phyloP scores from a whole-genome alignment of 2,329 filamentous ascomycete species.

The Paraconiothyrium brasiliense region DNA sequence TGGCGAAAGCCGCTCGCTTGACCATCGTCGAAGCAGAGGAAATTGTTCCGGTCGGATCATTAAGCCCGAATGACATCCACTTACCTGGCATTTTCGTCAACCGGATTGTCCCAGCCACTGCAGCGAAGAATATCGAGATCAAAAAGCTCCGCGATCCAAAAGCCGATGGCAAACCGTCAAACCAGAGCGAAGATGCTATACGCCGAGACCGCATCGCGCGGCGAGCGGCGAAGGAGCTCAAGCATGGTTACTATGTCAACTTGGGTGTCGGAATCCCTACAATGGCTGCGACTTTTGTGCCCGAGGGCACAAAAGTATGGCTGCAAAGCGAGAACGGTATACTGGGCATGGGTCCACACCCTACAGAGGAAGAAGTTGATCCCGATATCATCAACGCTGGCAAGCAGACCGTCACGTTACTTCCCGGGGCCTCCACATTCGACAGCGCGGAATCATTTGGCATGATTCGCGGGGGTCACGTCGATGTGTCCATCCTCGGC shows the following conservation, averaged over 20 bases:
- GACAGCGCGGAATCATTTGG: constrained; percentile 90
- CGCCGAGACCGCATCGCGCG: constrained; percentile 80
- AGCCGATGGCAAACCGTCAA: constrained; percentile 17
- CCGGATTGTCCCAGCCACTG: constrained; percentile 82
- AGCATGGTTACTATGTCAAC: constrained; percentile 95
- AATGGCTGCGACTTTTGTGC: constrained; percentile 83
- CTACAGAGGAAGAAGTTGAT: constrained; percentile 74
- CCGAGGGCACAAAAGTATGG: constrained; percentile 62
- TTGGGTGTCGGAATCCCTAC: constrained; percentile 93
- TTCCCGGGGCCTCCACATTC: constrained; percentile 81
- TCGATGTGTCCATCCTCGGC: constrained; percentile 88
- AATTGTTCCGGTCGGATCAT: constrained; percentile 88
- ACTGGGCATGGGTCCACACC: constrained; percentile 56
- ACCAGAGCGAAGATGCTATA: constrained; percentile 26
- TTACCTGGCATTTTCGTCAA: constrained; percentile 93
- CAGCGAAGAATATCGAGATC: constrained; percentile 78
- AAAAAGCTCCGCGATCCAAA: constrained; percentile 43
- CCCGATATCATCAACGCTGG: constrained; percentile 91
- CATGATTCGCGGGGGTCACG: constrained; percentile 88
- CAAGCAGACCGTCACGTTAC: constrained; percentile 90
- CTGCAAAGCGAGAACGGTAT: constrained; percentile 66
- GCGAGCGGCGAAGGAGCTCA: constrained; percentile 88
- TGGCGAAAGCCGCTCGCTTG: constrained; percentile 89
- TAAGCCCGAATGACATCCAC: constrained; percentile 83
- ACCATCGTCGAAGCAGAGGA: constrained; percentile 96